Conservation (phyloP, 106 monocot species). For the Hemerocallis citrina region DNA sequence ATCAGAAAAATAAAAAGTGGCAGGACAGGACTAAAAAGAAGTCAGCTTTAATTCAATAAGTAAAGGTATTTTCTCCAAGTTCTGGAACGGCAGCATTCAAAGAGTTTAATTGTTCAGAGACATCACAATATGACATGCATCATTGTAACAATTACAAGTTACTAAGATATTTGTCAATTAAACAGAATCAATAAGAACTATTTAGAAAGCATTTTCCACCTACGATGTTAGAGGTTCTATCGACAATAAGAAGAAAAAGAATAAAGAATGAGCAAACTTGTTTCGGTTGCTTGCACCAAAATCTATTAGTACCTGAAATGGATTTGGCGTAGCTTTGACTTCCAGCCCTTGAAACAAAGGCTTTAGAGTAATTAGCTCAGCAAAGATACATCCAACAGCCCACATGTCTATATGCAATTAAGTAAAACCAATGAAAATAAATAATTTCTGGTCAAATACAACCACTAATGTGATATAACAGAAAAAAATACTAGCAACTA, state of each 20-base stretch:
- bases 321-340: constrained; percentile 85
- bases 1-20: constrained; percentile 8
- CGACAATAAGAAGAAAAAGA: neutral
- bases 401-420: constrained; percentile 73
- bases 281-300: neutral
- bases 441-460: neutral
- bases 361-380: constrained; percentile 86
- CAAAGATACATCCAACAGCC: constrained; percentile 99
- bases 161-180: neutral
- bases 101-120: neutral
- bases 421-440: constrained; percentile 3
- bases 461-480: neutral
- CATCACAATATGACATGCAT: neutral
- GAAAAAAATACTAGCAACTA: neutral
- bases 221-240: neutral
- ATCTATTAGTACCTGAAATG: constrained; percentile 61
- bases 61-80: neutral
- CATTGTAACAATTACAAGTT: neutral
- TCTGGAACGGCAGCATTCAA: neutral
- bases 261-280: constrained; percentile 1
- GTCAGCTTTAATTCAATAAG: no score
- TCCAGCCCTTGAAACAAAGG: constrained; percentile 98
- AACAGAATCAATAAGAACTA: neutral
- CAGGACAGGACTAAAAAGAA: neutral
- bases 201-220: neutral